Percentiles rank a stretch among this genome's conserved stretches.
Evolutionary conservation across 1,284 basidiomycete genomes (phyloP).

Genomic region (Rhizopogon parksii): DNA sequence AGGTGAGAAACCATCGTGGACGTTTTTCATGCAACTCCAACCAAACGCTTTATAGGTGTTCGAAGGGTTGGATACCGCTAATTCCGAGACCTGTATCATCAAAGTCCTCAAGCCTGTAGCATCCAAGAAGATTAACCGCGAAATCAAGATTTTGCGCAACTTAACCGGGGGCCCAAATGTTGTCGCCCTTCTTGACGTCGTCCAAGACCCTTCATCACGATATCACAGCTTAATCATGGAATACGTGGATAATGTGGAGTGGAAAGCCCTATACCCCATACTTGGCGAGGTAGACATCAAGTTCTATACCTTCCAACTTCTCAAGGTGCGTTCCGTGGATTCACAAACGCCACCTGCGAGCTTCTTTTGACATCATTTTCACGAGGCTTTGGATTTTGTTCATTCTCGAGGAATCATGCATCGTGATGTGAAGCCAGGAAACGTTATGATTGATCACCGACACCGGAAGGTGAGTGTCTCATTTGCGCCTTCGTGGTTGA

Average conservation of each 20-base stretch:
- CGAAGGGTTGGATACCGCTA: conserved; percentile 76
- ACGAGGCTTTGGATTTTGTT: conserved; percentile 77
- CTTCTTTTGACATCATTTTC: conserved; percentile 5
- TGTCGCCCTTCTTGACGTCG: conserved; percentile 77
- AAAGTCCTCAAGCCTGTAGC: conserved; percentile 90
- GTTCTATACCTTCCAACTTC: conserved; percentile 79
- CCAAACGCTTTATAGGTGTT: conserved; percentile 54
- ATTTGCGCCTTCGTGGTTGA: not conserved
- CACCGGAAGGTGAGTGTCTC: conserved; percentile 54
- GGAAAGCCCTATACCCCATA: conserved; percentile 71
- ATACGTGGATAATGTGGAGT: conserved; percentile 80
- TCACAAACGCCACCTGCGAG: not conserved
- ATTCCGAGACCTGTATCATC: conserved; percentile 76
- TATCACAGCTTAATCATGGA: conserved; percentile 85
- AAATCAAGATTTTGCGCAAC: conserved; percentile 89
- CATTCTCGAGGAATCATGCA: conserved; percentile 90
- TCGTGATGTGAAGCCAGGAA: conserved; percentile 86
- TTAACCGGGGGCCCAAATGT: conserved; percentile 83
- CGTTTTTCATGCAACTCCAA: not conserved
- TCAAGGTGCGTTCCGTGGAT: conserved; percentile 47
- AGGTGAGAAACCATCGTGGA: conserved; percentile 34
- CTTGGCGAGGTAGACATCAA: conserved; percentile 80
- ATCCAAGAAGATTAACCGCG: conserved; percentile 89
- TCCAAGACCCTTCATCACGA: conserved; percentile 67
- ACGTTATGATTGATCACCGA: conserved; percentile 87